A percentile compares a stretch with the other conserved stretches of the same genome.
phyloP scores from a whole-genome alignment of 2,329 filamentous ascomycete species.

The Pseudocercospora pini-densiflorae region DNA sequence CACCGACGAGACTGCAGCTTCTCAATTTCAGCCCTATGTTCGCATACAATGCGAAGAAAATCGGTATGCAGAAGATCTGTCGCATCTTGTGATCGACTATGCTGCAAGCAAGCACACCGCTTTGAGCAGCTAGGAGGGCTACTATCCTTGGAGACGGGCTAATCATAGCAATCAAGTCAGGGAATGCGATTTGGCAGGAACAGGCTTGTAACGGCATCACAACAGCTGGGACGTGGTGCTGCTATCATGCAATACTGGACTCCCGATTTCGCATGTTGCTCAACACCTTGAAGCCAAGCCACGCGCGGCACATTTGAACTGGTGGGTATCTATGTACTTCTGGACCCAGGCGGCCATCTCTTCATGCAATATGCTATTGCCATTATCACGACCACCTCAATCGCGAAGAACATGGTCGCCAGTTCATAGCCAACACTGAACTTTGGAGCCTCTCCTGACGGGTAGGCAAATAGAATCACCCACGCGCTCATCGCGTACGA shows the following conservation, averaged over 20 bases:
- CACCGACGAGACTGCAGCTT: background rate
- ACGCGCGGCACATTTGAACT: background rate
- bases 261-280: too few species aligned
- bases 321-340: background rate
- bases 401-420: constrained; percentile 35
- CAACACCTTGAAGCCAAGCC: too few species aligned
- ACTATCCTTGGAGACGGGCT: too few species aligned
- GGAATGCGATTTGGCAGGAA: too few species aligned
- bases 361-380: constrained; percentile 25
- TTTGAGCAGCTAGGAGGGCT: too few species aligned
- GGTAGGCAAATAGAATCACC: constrained; percentile 28
- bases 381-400: constrained; percentile 27
- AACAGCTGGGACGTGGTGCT: too few species aligned
- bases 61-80: too few species aligned
- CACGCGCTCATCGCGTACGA: constrained; percentile 29
- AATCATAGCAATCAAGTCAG: too few species aligned
- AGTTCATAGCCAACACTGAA: constrained; percentile 36
- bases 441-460: constrained; percentile 26
- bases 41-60: background rate
- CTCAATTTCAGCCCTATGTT: background rate
- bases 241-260: too few species aligned
- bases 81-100: too few species aligned
- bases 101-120: too few species aligned
- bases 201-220: too few species aligned
- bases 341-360: constrained; percentile 14